Evolutionary conservation across 225 moss, liverwort and hornwort genomes (phyloP).

Genomic region (Rhytidiadelphus loreus): DNA sequence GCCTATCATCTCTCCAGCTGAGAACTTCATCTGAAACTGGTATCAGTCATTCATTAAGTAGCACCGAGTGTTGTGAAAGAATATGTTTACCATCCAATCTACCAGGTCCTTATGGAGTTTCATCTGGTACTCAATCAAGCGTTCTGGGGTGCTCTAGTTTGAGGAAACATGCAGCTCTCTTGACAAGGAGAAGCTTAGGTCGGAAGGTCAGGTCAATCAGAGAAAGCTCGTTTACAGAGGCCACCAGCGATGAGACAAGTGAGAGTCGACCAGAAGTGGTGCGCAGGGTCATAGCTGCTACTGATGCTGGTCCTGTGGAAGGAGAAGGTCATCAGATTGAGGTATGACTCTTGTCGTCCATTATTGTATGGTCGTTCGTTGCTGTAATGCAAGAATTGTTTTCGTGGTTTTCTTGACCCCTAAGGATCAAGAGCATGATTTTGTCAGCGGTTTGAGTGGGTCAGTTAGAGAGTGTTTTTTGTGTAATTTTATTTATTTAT

Average conservation of each 20-base stretch:
- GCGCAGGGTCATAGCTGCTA: conserved; percentile 5
- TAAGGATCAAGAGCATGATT: background rate
- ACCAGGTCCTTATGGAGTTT: background rate
- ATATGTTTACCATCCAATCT: background rate
- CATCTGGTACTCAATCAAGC: conserved; percentile 10
- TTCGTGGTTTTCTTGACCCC: background rate
- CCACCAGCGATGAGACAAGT: conserved; percentile 5
- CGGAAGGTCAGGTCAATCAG: conserved; percentile 5
- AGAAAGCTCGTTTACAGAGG: conserved; percentile 9
- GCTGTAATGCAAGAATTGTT: background rate
- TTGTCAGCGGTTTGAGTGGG: background rate
- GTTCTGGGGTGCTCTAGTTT: conserved; percentile 6
- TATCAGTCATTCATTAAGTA: background rate
- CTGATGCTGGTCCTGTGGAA: conserved; percentile 15
- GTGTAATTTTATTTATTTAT: background rate
- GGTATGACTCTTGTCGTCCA: background rate
- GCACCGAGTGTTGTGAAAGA: background rate
- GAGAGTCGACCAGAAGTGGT: conserved; percentile 9
- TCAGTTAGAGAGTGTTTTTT: too few relatives aligned
- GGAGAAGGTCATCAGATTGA: conserved; percentile 1
- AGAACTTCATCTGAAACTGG: background rate
- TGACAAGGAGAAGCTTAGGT: background rate
- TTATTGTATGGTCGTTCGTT: background rate
- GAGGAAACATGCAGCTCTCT: background rate
- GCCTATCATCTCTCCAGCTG: background rate